phyloP scores from a whole-genome alignment of 352 stramenopile species.

The Plasmopara halstedii region DNA sequence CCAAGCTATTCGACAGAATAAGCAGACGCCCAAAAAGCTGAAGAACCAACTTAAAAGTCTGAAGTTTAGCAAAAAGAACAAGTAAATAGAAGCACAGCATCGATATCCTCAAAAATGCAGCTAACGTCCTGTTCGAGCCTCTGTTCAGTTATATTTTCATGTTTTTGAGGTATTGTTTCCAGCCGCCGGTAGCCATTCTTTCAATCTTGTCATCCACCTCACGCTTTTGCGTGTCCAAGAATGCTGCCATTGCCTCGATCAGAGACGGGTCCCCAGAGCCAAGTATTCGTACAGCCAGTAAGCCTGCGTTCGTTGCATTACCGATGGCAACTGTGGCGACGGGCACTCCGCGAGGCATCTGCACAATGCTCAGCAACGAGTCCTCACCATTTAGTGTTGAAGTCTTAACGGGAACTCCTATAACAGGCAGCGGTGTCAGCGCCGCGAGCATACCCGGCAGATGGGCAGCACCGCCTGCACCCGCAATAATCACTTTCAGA shows the following conservation, averaged over 20 bases:
- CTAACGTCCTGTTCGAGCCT: constrained; percentile 2
- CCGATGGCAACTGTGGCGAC: constrained; percentile 98
- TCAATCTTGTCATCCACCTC: constrained; percentile 92
- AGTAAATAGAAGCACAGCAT: constrained; percentile 15
- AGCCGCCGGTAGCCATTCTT: constrained; percentile 79
- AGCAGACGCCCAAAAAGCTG: constrained; percentile 53
- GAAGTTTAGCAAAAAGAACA: constrained; percentile 58
- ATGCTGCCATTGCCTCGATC: constrained; percentile 88
- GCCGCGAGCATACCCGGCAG: constrained; percentile 92
- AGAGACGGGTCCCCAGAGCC: constrained; percentile 54
- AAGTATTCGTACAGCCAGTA: constrained; percentile 96
- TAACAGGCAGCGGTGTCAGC: constrained; percentile 83
- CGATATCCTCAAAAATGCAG: too few species aligned
- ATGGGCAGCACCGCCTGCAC: constrained; percentile 95
- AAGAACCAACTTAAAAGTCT: constrained; percentile 70
- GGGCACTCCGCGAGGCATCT: constrained; percentile 97
- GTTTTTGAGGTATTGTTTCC: constrained; percentile 85
- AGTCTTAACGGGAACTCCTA: constrained; percentile 97
- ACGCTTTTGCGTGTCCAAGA: constrained; percentile 87
- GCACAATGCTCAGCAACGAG: constrained; percentile 97
- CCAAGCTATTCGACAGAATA: constrained; percentile 33
- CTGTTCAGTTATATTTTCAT: constrained; percentile 25
- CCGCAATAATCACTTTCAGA: constrained; percentile 91
- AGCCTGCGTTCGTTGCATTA: constrained; percentile 95
- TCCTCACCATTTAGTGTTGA: constrained; percentile 96